These are phyloP conservation scores for Xylariaceae sp. DNA, from an alignment of 2,329 filamentous ascomycete genomes.

Conservation along the genomic window DNA sequence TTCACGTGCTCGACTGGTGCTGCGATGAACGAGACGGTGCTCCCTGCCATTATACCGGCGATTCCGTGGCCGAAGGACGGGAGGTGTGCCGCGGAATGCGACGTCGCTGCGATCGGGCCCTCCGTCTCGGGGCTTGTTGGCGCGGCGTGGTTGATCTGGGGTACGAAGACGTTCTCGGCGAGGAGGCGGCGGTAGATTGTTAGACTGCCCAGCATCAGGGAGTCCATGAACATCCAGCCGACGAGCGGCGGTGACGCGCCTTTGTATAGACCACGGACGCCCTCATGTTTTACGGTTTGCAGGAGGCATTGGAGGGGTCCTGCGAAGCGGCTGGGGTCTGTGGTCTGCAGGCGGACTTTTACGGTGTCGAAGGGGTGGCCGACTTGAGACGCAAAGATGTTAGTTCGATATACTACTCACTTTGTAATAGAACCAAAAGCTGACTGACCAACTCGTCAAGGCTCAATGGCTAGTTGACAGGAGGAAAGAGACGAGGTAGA, in stretches of 20 bases:
- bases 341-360: slow-evolving; percentile 93
- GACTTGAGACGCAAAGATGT: slow-evolving; percentile 32
- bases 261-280: slow-evolving; percentile 84
- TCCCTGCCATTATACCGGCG: slow-evolving; percentile 81
- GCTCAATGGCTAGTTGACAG: background rate
- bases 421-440: background rate
- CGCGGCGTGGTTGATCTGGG: slow-evolving; percentile 36
- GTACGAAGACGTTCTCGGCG: slow-evolving; percentile 73
- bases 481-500: background rate
- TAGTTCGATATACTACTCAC: background rate
- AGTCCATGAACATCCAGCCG: slow-evolving; percentile 99
- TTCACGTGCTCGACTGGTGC: slow-evolving; percentile 95
- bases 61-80: slow-evolving; percentile 79
- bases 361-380: slow-evolving; percentile 87
- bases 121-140: slow-evolving; percentile 34
- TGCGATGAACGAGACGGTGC: slow-evolving; percentile 87
- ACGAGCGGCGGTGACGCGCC: slow-evolving; percentile 87
- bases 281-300: slow-evolving; percentile 83
- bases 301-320: slow-evolving; percentile 83
- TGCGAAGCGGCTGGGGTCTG: slow-evolving; percentile 69
- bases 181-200: slow-evolving; percentile 85
- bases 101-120: slow-evolving; percentile 23
- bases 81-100: slow-evolving; percentile 44
- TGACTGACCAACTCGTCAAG: background rate
- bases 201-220: slow-evolving; percentile 82